phyloP scores from a whole-genome alignment of 2,329 filamentous ascomycete genomes.

The Myrmaecium sp. region DNA sequence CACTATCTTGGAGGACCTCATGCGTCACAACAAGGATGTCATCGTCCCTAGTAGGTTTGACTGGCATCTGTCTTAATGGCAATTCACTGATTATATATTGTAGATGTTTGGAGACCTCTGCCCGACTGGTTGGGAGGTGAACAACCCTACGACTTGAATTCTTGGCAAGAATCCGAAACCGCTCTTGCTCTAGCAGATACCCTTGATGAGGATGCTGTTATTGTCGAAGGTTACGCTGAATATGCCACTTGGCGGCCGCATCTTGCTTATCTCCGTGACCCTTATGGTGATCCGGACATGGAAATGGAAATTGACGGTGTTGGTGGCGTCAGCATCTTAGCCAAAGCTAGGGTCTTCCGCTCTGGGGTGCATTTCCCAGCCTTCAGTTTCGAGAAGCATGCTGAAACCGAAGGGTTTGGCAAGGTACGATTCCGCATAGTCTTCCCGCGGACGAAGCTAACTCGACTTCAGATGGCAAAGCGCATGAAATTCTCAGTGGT shows the following conservation, averaged over 20 bases:
- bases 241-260: slow-evolving; percentile 98
- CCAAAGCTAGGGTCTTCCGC: slow-evolving; percentile 89
- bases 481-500: slow-evolving; percentile 93
- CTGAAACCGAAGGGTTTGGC: slow-evolving; percentile 94
- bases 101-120: slow-evolving; percentile 87
- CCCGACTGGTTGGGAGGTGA: slow-evolving; percentile 98
- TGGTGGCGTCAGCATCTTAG: slow-evolving; percentile 90
- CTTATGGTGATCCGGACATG: slow-evolving; percentile 95
- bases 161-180: slow-evolving; percentile 98
- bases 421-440: slow-evolving; percentile 48
- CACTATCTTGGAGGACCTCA: slow-evolving; percentile 91
- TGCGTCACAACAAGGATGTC: slow-evolving; percentile 97
- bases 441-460: slow-evolving; percentile 10
- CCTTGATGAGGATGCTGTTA: slow-evolving; percentile 92
- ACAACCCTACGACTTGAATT: slow-evolving; percentile 95
- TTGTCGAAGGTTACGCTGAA: slow-evolving; percentile 96
- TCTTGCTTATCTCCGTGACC: slow-evolving; percentile 88
- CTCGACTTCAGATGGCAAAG: slow-evolving; percentile 66
- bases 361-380: slow-evolving; percentile 93
- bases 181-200: slow-evolving; percentile 85
- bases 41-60: slow-evolving; percentile 80
- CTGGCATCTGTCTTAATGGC: slow-evolving; percentile 1
- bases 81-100: slow-evolving; percentile 8
- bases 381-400: slow-evolving; percentile 97
- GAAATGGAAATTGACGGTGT: slow-evolving; percentile 99